Percentiles rank a stretch among this genome's conserved stretches.
Evolutionary conservation across 1,139 yeast species (phyloP).

Genomic region (Blastobotrys niveus): DNA sequence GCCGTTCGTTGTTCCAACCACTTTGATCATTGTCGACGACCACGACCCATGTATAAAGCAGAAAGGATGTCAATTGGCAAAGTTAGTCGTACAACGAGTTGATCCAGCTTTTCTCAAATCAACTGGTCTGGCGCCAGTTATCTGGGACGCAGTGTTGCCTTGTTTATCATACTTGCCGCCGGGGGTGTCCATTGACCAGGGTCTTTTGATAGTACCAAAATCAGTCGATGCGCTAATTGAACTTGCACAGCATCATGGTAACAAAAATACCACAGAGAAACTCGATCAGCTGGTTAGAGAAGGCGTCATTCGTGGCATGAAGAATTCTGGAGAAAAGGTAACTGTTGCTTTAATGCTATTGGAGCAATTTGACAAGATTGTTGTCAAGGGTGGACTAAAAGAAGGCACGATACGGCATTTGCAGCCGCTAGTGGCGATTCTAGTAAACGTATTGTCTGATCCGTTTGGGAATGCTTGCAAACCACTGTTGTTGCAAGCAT

Average conservation of each 20-base stretch:
- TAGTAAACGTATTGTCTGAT: conserved; percentile 28
- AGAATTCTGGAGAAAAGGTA: conserved; percentile 23
- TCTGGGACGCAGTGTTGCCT: conserved; percentile 36
- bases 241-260: conserved; percentile 17
- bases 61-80: conserved; percentile 40
- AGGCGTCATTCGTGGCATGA: conserved; percentile 29
- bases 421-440: conserved; percentile 23
- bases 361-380: conserved; percentile 14
- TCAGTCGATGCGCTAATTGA: conserved; percentile 19
- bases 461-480: conserved; percentile 30
- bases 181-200: conserved; percentile 12
- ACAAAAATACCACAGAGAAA: conserved; percentile 20
- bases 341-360: conserved; percentile 21
- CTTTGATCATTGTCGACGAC: conserved; percentile 48
- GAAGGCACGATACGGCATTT: conserved; percentile 27
- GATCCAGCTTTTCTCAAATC: conserved; percentile 29
- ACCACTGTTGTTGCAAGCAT: conserved; percentile 22
- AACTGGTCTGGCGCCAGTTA: conserved; percentile 44
- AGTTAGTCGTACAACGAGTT: conserved; percentile 26
- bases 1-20: conserved; percentile 46
- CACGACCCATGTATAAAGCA: conserved; percentile 43
- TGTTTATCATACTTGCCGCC: conserved; percentile 27
- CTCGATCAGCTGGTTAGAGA: conserved; percentile 26
- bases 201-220: conserved; percentile 14
- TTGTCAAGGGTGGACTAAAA: conserved; percentile 15